Percentiles rank a stretch among this genome's conserved stretches.
phyloP scores from a whole-genome alignment of 2,329 filamentous ascomycete genomes.

The Zarea fungicola region DNA sequence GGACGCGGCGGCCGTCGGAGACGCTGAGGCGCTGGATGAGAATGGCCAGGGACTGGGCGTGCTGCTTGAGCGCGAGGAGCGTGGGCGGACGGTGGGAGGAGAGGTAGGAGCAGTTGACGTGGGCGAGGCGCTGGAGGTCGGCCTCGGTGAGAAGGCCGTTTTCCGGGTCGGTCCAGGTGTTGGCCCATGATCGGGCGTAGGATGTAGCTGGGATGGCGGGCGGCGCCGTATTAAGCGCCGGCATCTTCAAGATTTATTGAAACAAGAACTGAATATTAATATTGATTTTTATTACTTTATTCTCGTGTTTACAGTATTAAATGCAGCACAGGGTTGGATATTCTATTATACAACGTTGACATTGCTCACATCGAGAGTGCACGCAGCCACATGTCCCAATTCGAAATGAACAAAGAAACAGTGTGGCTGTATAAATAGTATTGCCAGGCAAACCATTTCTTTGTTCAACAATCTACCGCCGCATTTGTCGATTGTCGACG shows the following conservation, averaged over 20 bases:
- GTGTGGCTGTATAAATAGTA: too few relatives aligned
- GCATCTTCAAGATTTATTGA: background rate
- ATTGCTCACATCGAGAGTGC: too few relatives aligned
- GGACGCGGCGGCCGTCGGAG: slow-evolving; percentile 23
- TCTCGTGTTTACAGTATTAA: too few relatives aligned
- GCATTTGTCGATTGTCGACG: too few relatives aligned
- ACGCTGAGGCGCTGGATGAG: slow-evolving; percentile 46
- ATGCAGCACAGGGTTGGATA: too few relatives aligned
- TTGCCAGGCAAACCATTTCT: too few relatives aligned
- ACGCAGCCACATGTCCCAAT: too few relatives aligned
- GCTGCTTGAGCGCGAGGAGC: slow-evolving; percentile 53
- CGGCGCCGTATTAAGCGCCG: background rate
- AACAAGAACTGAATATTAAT: too few relatives aligned
- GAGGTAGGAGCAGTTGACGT: slow-evolving; percentile 54
- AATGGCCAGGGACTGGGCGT: slow-evolving; percentile 51
- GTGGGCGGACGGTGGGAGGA: slow-evolving; percentile 50
- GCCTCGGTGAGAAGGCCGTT: slow-evolving; percentile 18
- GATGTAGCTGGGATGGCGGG: slow-evolving; percentile 21
- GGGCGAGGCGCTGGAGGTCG: slow-evolving; percentile 24
- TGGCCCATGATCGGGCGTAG: slow-evolving; percentile 25
- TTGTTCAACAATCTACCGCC: too few relatives aligned
- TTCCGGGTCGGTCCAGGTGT: slow-evolving; percentile 20
- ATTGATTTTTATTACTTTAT: too few relatives aligned
- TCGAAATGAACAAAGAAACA: too few relatives aligned
- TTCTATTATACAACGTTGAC: too few relatives aligned